Base-by-base conservation (phyloP, 768 basidiomycete genomes). In the Tricholoma furcatifolium region DNA sequence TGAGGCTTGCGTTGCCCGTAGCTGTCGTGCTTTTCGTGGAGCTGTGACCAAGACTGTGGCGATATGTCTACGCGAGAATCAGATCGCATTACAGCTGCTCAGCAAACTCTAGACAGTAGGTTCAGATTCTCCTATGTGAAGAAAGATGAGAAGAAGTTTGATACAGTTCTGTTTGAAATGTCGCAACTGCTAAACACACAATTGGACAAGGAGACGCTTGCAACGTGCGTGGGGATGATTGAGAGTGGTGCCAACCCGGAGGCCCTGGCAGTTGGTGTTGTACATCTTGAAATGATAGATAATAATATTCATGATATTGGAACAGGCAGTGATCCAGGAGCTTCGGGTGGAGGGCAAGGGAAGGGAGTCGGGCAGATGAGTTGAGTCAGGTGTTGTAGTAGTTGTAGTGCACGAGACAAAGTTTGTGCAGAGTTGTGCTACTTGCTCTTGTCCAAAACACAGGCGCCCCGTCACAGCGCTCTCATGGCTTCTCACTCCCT, bases 181-280 rank as follows among this genome's bases (percentile, higher is more conserved):
- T 93, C 93, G 17, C 91, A 93, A 70, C 70, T 95, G 42, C 71
- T 96, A 45, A 89, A 93, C 57, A 94, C 93, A 0, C 83, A 87
- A 52, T 77, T 96, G 38, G 92, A 95, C 72, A 91, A 89, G 62
- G 89, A 93, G 65, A 91, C 91, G 2, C 80, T 96, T n/a, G 91
- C 88, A 32, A 93, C 89, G 21, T 96, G 93, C 66, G 84, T 96
- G 20, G 81, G 85, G 36, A 86, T 96, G 87, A 93, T 96, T 60
- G 93, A 96, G 71, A 86, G 83, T 55, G 93, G 93, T 15, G 90
- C 89, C 43, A 96, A 95, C 67, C 91, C 93, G 10, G 92, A 95
- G 63, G 93, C 92, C 0, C 76, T 96, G 42, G 93, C 93, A 60
- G 93, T 95, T 65, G 50, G 68, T 61, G 49, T 49, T 40, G 40